Percentiles rank a stretch among this genome's conserved stretches.
Evolutionary conservation across 2,329 filamentous ascomycete species (phyloP).

Genomic region (Thelonectria blattea): DNA sequence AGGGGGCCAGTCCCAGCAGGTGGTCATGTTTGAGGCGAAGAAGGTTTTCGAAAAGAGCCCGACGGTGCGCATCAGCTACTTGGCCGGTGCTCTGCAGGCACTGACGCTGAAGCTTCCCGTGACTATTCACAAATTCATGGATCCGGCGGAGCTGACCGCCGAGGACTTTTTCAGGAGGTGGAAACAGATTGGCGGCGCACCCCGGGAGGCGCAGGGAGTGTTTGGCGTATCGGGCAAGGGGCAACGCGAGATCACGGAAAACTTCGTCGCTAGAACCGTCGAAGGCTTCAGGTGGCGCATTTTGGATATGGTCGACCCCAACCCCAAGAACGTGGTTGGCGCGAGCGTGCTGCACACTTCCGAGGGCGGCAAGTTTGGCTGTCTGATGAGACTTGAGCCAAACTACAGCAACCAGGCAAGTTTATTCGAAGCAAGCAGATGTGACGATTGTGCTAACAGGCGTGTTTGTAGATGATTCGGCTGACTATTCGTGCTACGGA

Average conservation of each 20-base stretch:
- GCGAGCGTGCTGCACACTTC: slow-evolving; percentile 84
- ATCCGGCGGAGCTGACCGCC: slow-evolving; percentile 80
- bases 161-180: slow-evolving; percentile 99
- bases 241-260: slow-evolving; percentile 69
- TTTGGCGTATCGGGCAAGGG: slow-evolving; percentile 68
- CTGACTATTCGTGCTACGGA: slow-evolving; percentile 94
- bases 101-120: slow-evolving; percentile 91
- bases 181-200: slow-evolving; percentile 94
- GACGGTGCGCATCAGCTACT: slow-evolving; percentile 91
- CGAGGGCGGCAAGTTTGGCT: slow-evolving; percentile 89
- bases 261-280: slow-evolving; percentile 74
- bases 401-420: slow-evolving; percentile 90
- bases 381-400: slow-evolving; percentile 89
- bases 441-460: slow-evolving; percentile 21
- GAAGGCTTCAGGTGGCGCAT: slow-evolving; percentile 91
- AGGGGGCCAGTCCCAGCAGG: slow-evolving; percentile 84
- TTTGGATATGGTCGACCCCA: slow-evolving; percentile 85
- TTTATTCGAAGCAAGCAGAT: slow-evolving; percentile 21
- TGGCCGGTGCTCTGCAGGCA: slow-evolving; percentile 91
- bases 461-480: slow-evolving; percentile 80
- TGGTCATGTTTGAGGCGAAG: slow-evolving; percentile 91
- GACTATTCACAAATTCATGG: slow-evolving; percentile 94
- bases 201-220: slow-evolving; percentile 86
- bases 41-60: slow-evolving; percentile 82
- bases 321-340: slow-evolving; percentile 91